These are phyloP conservation scores for Chalciporus chontae DNA, from an alignment of 768 basidiomycete genomes.

Conservation along the genomic window DNA sequence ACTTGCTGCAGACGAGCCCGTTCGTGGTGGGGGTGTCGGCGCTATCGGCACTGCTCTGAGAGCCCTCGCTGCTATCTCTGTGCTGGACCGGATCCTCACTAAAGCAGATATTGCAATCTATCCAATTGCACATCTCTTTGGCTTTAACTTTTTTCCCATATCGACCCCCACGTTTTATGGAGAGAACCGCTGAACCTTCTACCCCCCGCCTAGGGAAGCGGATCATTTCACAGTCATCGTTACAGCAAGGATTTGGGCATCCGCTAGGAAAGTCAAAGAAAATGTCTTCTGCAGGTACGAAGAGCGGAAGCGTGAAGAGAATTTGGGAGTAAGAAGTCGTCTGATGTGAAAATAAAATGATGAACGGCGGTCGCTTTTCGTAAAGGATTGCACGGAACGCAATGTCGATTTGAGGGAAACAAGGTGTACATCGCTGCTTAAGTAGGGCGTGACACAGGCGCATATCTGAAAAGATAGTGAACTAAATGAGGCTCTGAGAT, in stretches of 20 bases:
- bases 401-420: constrained; percentile 80
- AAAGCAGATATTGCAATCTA: constrained; percentile 66
- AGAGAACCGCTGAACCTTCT: constrained; percentile 58
- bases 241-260: constrained; percentile 76
- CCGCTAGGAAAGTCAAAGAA: constrained; percentile 79
- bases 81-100: constrained; percentile 39
- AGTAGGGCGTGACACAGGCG: constrained; percentile 63
- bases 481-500: constrained; percentile 4
- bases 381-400: constrained; percentile 70
- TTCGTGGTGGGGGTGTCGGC: constrained; percentile 26
- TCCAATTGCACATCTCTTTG: constrained; percentile 80
- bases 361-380: constrained; percentile 73
- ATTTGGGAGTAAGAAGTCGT: constrained; percentile 80
- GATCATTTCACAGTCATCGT: constrained; percentile 80
- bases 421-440: constrained; percentile 68
- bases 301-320: constrained; percentile 68
- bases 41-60: constrained; percentile 41
- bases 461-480: constrained; percentile 43
- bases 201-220: constrained; percentile 68
- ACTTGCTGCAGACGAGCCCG: constrained; percentile 72
- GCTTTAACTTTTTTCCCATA: constrained; percentile 47
- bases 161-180: constrained; percentile 55
- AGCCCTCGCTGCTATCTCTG: constrained; percentile 40
- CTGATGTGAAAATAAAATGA: constrained; percentile 77
- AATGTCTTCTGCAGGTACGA: constrained; percentile 67